These are phyloP conservation scores for Ramalina intermedia DNA, from an alignment of 495 filamentous ascomycete genomes.

Conservation along the genomic window DNA sequence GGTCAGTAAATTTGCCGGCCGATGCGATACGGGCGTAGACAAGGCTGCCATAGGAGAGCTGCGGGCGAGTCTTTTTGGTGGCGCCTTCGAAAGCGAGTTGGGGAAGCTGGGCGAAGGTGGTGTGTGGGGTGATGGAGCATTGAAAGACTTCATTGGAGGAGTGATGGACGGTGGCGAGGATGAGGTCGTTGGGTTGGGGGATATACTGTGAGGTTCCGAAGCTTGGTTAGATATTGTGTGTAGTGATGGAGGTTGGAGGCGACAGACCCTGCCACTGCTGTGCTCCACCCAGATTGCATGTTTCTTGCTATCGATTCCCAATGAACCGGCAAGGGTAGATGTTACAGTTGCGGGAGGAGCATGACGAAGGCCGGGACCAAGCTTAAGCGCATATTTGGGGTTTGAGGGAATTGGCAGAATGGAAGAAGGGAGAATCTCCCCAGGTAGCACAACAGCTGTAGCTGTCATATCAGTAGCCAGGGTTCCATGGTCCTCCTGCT, in stretches of 20 bases:
- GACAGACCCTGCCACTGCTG: conserved; percentile 45
- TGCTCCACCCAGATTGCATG: conserved; percentile 68
- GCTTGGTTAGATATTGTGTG: conserved; percentile 19
- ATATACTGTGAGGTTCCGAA: conserved; percentile 50
- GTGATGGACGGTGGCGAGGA: conserved; percentile 72
- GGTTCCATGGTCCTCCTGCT: neutral
- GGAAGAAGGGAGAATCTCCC: conserved; percentile 51
- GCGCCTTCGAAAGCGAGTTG: conserved; percentile 85
- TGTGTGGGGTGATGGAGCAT: conserved; percentile 53
- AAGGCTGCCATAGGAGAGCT: conserved; percentile 54
- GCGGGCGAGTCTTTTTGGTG: conserved; percentile 79
- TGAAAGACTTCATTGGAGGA: conserved; percentile 63
- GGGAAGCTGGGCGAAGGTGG: conserved; percentile 59
- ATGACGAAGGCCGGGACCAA: conserved; percentile 75
- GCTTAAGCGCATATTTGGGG: conserved; percentile 52
- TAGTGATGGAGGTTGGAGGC: neutral
- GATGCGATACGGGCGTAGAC: conserved; percentile 73
- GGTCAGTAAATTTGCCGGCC: conserved; percentile 67
- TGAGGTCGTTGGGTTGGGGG: conserved; percentile 59
- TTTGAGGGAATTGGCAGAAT: conserved; percentile 46
- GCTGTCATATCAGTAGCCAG: conserved; percentile 27
- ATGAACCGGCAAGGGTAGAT: conserved; percentile 63
- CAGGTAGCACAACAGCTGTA: conserved; percentile 56
- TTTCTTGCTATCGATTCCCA: conserved; percentile 61
- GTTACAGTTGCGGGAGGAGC: conserved; percentile 54